Evolutionary conservation across 352 stramenopile genomes (phyloP).

Genomic region (Globisporangium barbulae): DNA sequence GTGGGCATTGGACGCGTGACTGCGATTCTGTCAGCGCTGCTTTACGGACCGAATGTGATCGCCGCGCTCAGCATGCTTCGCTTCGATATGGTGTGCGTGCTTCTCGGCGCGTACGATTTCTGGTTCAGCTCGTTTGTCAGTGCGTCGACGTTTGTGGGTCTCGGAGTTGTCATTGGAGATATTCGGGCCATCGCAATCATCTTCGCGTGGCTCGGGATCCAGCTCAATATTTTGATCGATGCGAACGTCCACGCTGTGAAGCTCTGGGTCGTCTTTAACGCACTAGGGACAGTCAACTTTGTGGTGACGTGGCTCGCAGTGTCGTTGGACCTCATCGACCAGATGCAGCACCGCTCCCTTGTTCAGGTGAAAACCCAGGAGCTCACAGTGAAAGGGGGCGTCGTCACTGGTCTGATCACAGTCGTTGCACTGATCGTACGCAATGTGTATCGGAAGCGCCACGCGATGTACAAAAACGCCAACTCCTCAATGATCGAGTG

Average conservation of each 20-base stretch:
- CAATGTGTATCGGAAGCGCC: conserved; percentile 16
- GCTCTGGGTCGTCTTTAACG: conserved; percentile 11
- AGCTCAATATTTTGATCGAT: conserved; percentile 19
- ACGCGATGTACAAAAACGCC: not conserved
- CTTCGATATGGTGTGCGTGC: conserved; percentile 12
- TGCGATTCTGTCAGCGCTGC: not conserved
- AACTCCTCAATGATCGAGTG: conserved; percentile 9
- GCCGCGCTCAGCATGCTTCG: conserved; percentile 5
- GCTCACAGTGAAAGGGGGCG: conserved; percentile 9
- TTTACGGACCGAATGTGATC: not conserved
- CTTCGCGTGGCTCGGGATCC: conserved; percentile 5
- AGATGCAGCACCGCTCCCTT: conserved; percentile 1
- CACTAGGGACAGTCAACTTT: conserved; percentile 1
- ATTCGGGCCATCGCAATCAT: conserved; percentile 9
- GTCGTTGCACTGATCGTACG: conserved; percentile 14
- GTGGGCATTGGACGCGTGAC: not conserved
- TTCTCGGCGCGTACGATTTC: conserved; percentile 16
- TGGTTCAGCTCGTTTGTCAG: conserved; percentile 12
- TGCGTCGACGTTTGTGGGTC: not conserved
- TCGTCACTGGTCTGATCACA: conserved; percentile 11
- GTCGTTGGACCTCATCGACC: conserved; percentile 2
- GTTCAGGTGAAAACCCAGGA: conserved; percentile 1
- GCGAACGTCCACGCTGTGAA: conserved; percentile 15
- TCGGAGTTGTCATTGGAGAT: conserved; percentile 2
- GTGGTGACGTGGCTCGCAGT: conserved; percentile 1